These are phyloP conservation scores for Skeletonema marinoi DNA, from an alignment of 108 stramenopile genomes.

Conservation along the genomic window DNA sequence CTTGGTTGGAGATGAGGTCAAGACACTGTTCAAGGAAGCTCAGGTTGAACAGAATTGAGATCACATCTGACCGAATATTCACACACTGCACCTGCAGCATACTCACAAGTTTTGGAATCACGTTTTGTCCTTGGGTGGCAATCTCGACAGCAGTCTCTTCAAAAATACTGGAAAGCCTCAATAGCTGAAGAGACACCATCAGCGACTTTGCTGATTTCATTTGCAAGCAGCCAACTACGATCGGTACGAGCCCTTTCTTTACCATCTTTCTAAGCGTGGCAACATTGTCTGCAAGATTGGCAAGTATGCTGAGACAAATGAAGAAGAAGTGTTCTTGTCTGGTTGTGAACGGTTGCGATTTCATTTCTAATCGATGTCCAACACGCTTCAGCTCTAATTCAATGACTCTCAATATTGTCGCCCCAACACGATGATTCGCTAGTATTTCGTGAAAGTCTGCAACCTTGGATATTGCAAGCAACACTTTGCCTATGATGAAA, in stretches of 20 bases:
- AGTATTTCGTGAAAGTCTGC: slow-evolving; percentile 25
- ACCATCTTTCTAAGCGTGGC: slow-evolving; percentile 32
- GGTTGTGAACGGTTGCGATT: not conserved
- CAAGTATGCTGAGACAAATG: slow-evolving; percentile 25
- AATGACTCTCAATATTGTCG: slow-evolving; percentile 22
- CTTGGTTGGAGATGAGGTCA: slow-evolving; percentile 13
- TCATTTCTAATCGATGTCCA: not conserved
- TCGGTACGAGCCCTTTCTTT: slow-evolving; percentile 21
- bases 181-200: not conserved
- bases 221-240: slow-evolving; percentile 9
- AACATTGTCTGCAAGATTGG: slow-evolving; percentile 27
- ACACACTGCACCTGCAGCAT: slow-evolving; percentile 1
- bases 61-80: not conserved
- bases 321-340: slow-evolving; percentile 29
- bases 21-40: slow-evolving; percentile 31
- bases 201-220: slow-evolving; percentile 4
- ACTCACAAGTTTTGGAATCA: slow-evolving; percentile 15
- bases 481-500: slow-evolving; percentile 32
- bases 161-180: slow-evolving; percentile 27
- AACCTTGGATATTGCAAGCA: slow-evolving; percentile 20
- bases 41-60: slow-evolving; percentile 26
- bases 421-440: slow-evolving; percentile 27
- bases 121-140: not conserved
- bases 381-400: slow-evolving; percentile 37
- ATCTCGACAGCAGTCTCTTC: slow-evolving; percentile 29